Evolutionary conservation across 768 basidiomycete species (phyloP).

Genomic region (Lactifluus pinguis): DNA sequence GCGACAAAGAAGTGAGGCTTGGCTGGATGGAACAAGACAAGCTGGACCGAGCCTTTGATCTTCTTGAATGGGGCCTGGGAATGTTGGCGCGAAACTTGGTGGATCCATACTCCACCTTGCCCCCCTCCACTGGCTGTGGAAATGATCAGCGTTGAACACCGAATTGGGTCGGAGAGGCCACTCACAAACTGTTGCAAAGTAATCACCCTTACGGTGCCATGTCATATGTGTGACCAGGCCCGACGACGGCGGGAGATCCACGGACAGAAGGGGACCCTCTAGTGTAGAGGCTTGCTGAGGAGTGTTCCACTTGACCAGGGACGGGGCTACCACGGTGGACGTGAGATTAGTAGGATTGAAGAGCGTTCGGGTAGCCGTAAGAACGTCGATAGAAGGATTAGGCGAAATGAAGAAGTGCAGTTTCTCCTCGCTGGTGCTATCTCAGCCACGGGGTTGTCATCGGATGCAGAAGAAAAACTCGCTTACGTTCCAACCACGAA

Average conservation of each 20-base stretch:
- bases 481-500: conserved; percentile 76
- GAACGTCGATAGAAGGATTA: conserved; percentile 51
- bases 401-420: conserved; percentile 78
- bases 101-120: conserved; percentile 88
- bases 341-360: conserved; percentile 59
- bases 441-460: neutral
- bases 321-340: conserved; percentile 44
- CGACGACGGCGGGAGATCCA: conserved; percentile 54
- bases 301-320: conserved; percentile 63
- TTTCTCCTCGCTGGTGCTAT: conserved; percentile 56
- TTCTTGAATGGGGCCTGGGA: conserved; percentile 98
- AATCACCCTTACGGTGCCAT: conserved; percentile 95
- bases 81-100: conserved; percentile 86
- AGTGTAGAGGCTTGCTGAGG: conserved; percentile 37
- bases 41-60: conserved; percentile 82
- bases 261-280: conserved; percentile 46
- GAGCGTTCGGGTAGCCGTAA: conserved; percentile 50
- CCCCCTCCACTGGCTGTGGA: conserved; percentile 50
- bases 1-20: conserved; percentile 98
- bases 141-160: neutral
- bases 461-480: conserved; percentile 1
- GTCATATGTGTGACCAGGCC: conserved; percentile 70
- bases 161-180: conserved; percentile 21
- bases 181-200: conserved; percentile 91
- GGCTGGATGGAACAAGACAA: conserved; percentile 88